Conservation (phyloP, 164 flowering plant genomes). For the Euptelea pleiosperma region DNA sequence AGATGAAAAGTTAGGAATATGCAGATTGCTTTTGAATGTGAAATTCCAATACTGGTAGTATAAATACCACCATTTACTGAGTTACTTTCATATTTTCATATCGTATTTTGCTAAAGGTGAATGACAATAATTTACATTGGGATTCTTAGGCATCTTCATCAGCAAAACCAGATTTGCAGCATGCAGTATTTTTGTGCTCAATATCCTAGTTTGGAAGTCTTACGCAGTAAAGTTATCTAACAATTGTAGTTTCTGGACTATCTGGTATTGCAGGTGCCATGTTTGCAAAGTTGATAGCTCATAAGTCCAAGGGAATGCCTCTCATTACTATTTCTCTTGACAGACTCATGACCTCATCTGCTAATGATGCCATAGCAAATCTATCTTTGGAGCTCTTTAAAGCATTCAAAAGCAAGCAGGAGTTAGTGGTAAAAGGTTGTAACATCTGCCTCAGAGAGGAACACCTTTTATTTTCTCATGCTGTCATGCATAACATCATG, state of each 20-base stretch:
- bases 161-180: neutral
- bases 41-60: no score
- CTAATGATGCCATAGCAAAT: slow-evolving; percentile 62
- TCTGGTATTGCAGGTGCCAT: slow-evolving; percentile 37
- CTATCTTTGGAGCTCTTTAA: slow-evolving; percentile 58
- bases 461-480: neutral
- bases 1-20: no score
- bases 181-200: neutral
- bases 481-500: no score
- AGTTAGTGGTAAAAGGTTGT: slow-evolving; percentile 47
- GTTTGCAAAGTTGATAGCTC: slow-evolving; percentile 68
- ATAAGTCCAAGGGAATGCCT: slow-evolving; percentile 88
- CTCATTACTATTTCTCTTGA: slow-evolving; percentile 49
- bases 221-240: neutral
- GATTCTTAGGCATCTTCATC: neutral
- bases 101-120: neutral
- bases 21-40: no score
- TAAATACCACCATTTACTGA: no score
- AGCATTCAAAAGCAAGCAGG: slow-evolving; percentile 36
- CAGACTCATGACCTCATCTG: slow-evolving; percentile 47
- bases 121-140: neutral
- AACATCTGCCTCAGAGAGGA: neutral
- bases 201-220: neutral
- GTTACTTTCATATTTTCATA: no score
- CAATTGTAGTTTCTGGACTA: neutral